Evolutionary conservation across 2,329 filamentous ascomycete genomes (phyloP).

Genomic region (Sarocladium strictum): DNA sequence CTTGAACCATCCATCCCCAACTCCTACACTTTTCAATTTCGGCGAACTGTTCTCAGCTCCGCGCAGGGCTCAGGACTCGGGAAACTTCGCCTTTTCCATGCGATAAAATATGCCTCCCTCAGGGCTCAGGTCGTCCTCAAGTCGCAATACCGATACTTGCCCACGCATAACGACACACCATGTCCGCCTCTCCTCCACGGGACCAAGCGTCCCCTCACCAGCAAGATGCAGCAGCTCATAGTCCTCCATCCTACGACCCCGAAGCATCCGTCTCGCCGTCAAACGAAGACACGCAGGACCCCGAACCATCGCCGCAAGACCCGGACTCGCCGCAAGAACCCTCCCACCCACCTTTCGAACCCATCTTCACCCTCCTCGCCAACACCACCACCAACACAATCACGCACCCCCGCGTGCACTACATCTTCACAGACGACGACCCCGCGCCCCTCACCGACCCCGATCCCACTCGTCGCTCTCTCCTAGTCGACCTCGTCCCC

Average conservation of each 20-base stretch:
- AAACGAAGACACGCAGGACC: not conserved
- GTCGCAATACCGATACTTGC: not conserved
- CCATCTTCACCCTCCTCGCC: slow-evolving; percentile 81
- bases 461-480: slow-evolving; percentile 34
- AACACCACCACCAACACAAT: slow-evolving; percentile 68
- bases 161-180: not conserved
- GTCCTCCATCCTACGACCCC: not conserved
- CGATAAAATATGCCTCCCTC: slow-evolving; percentile 1
- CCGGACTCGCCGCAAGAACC: slow-evolving; percentile 13
- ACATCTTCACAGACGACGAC: slow-evolving; percentile 91
- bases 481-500: slow-evolving; percentile 50
- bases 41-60: too few relatives aligned
- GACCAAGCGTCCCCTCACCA: not conserved
- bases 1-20: too few relatives aligned
- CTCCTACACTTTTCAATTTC: too few relatives aligned
- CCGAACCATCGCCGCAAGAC: not conserved
- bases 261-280: not conserved
- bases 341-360: slow-evolving; percentile 53
- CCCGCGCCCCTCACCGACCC: slow-evolving; percentile 55
- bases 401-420: slow-evolving; percentile 81
- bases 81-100: not conserved
- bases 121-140: not conserved
- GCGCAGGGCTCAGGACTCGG: too few relatives aligned
- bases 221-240: not conserved
- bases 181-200: slow-evolving; percentile 4